phyloP scores from a whole-genome alignment of 768 basidiomycete species.

The Mycena albidolilacea region DNA sequence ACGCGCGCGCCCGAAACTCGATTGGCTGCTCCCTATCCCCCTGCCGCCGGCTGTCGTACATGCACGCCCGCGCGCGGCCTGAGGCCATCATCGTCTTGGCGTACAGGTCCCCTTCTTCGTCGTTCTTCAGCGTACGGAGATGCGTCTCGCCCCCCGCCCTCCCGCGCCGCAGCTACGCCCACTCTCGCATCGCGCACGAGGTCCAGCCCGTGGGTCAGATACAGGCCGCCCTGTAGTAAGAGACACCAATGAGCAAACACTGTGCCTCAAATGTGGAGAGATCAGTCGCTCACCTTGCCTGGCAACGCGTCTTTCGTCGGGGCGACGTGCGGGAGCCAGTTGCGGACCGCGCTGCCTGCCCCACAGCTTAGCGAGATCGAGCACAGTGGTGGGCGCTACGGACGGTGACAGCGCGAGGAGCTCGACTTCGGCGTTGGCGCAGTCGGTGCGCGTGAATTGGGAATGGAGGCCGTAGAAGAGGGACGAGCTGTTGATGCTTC shows the following conservation, averaged over 20 bases:
- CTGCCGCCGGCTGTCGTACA: too few relatives aligned
- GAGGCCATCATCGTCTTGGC: too few relatives aligned
- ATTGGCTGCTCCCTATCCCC: too few relatives aligned
- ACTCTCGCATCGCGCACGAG: slow-evolving; percentile 63
- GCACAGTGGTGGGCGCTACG: slow-evolving; percentile 62
- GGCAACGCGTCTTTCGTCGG: slow-evolving; percentile 68
- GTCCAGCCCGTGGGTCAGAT: slow-evolving; percentile 75
- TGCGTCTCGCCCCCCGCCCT: too few relatives aligned
- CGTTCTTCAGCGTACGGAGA: too few relatives aligned
- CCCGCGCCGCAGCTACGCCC: too few relatives aligned
- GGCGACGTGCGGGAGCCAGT: slow-evolving; percentile 70
- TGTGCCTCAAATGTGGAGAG: not conserved
- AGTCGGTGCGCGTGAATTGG: slow-evolving; percentile 56
- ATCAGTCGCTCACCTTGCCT: slow-evolving; percentile 57
- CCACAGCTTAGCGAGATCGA: slow-evolving; percentile 77
- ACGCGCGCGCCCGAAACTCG: too few relatives aligned
- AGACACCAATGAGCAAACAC: not conserved
- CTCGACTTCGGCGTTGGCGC: slow-evolving; percentile 69
- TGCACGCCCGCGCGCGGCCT: slow-evolving; percentile 75
- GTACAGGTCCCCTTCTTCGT: too few relatives aligned
- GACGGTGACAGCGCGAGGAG: slow-evolving; percentile 60
- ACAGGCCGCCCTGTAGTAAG: slow-evolving; percentile 63
- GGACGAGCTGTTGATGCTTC: slow-evolving; percentile 10
- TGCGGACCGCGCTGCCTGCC: slow-evolving; percentile 66
- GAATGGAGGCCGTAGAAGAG: slow-evolving; percentile 68